A percentile compares a stretch with the other conserved stretches of the same genome.
Evolutionary conservation across 2,329 filamentous ascomycete species (phyloP).

Genomic region (Talaromyces sp.): DNA sequence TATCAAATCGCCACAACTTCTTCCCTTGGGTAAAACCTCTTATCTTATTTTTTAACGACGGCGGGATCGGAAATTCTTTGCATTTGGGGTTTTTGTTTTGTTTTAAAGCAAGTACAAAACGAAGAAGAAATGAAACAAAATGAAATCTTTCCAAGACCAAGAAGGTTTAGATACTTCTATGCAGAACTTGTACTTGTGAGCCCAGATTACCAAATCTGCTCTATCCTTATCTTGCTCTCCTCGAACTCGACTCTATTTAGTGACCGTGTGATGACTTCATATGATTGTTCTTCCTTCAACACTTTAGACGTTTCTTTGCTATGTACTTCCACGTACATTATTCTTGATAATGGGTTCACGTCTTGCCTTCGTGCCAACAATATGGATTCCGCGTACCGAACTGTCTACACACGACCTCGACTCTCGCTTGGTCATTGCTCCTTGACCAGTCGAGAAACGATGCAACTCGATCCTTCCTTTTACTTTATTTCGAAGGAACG

Average conservation of each 20-base stretch:
- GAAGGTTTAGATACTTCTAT: not conserved
- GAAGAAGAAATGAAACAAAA: constrained; percentile 10
- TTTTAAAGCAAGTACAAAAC: constrained; percentile 4
- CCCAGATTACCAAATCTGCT: not conserved
- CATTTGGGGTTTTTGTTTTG: constrained; percentile 12
- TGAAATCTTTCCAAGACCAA: constrained; percentile 7
- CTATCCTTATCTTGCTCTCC: not conserved
- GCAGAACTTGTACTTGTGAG: not conserved
- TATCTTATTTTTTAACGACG: constrained; percentile 9
- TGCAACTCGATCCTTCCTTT: not conserved
- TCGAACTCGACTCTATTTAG: not conserved
- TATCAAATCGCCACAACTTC: constrained; percentile 1
- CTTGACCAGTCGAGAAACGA: not conserved
- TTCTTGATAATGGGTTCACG: not conserved
- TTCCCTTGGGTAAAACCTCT: not conserved
- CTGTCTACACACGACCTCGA: not conserved
- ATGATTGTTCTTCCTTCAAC: too few species aligned
- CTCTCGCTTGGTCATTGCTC: not conserved
- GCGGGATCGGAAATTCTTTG: constrained; percentile 13
- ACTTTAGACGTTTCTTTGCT: too few species aligned
- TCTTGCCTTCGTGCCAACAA: not conserved
- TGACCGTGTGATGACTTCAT: not conserved
- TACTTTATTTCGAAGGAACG: not conserved
- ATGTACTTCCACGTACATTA: not conserved
- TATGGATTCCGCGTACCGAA: not conserved